These are phyloP conservation scores for Calonectria montana DNA, from an alignment of 2,329 filamentous ascomycete species.

Conservation along the genomic window DNA sequence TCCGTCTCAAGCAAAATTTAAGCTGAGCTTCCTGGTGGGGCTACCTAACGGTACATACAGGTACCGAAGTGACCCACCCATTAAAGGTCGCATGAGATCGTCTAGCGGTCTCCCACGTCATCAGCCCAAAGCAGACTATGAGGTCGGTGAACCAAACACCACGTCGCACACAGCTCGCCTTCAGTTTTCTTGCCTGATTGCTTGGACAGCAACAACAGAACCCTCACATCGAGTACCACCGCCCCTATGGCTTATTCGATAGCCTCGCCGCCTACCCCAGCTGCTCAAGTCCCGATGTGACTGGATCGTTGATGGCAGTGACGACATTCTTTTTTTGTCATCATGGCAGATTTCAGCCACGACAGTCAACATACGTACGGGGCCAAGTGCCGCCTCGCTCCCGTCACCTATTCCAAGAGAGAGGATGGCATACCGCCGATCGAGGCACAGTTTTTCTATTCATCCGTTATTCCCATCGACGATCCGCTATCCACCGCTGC, in stretches of 20 bases:
- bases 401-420: constrained; percentile 53
- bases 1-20: background rate
- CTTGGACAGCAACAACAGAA: constrained; percentile 16
- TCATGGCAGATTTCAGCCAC: constrained; percentile 31
- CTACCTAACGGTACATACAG: background rate
- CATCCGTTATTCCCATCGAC: constrained; percentile 84
- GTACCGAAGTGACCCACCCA: constrained; percentile 1
- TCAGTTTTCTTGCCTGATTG: background rate
- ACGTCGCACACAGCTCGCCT: background rate
- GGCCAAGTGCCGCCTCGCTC: constrained; percentile 67
- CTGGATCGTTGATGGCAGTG: constrained; percentile 19
- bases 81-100: constrained; percentile 21
- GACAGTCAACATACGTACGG: constrained; percentile 66
- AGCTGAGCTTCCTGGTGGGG: too few relatives aligned
- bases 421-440: constrained; percentile 67
- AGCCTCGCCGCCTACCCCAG: constrained; percentile 26
- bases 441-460: constrained; percentile 85
- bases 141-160: constrained; percentile 23
- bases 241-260: constrained; percentile 35
- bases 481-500: constrained; percentile 81
- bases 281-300: constrained; percentile 28
- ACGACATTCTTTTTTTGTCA: constrained; percentile 19
- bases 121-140: constrained; percentile 15
- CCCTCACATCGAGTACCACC: constrained; percentile 5
- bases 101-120: constrained; percentile 20